Base-by-base conservation (phyloP, 2,329 filamentous ascomycete species). In the Hypoxylon sp. region DNA sequence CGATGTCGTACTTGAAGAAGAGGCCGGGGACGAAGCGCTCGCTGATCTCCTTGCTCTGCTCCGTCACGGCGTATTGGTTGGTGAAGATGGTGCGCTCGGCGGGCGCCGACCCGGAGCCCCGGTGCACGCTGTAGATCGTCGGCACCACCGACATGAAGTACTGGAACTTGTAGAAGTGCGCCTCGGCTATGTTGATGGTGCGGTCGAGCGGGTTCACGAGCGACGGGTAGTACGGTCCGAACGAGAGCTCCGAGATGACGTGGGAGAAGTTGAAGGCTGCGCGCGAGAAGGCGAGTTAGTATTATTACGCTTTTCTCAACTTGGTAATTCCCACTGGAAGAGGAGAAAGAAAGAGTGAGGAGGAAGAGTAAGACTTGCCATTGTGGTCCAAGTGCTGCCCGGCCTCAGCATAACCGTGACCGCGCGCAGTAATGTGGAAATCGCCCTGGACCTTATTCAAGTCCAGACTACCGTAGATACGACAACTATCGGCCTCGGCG, bases 1-100 rank as follows among this genome's bases (percentile, higher is more conserved):
- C 96, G 74, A 99, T 98, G 79, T 98, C 95, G 82, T 97, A 99
- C 83, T 98, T 99, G 87, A 99, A 93, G 79, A 98, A 99, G 69
- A 99, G 90, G 33, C 96, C 96, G 0, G 96, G 96, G 0, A 98
- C 88, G 65, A 84, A 83, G 73, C 85, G 89, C 75, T 97, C 92
- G 60, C 85, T 83, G 46, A 97, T 87, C 37, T 85, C 82, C 75
- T 90, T 88, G 74, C 88, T 91, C 83, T 98, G 94, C 78, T 94
- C 93, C 0, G 94, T 98, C 0, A 97, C 96, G 67, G 95, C 96
- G 83, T 99, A 99, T 81, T 99, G 96, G 84, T 99, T 99, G 14
- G 96, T 98, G 81, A 91, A 89, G 78, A 99, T 90, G 59, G 90
- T 91, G 75, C 88, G 87, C 33, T 81, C 79, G 19, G 79, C 77